phyloP scores from a whole-genome alignment of 148 eudicot genomes.

The Chenopodium berlandieri region DNA sequence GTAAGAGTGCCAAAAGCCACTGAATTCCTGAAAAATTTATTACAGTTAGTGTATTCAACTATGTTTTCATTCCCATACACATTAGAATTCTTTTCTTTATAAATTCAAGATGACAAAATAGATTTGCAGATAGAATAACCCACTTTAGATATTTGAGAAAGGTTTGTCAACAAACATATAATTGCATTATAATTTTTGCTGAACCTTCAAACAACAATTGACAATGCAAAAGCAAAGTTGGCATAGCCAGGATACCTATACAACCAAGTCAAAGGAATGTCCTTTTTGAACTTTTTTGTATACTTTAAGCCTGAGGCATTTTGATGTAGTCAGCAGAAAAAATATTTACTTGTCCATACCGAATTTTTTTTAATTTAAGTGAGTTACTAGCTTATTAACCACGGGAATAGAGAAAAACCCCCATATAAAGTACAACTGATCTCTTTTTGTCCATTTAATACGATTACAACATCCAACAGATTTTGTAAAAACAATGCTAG shows the following conservation, averaged over 20 bases:
- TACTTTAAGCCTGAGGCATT: no score
- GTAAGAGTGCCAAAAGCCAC: constrained; percentile 11
- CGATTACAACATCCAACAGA: background rate
- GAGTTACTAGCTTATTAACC: background rate
- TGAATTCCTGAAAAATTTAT: constrained; percentile 32
- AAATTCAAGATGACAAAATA: background rate
- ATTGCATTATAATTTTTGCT: background rate
- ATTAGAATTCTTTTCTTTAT: background rate
- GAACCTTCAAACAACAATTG: background rate
- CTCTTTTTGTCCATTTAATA: background rate
- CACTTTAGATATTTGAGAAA: background rate
- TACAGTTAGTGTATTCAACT: background rate
- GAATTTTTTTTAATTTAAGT: background rate
- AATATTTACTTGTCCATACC: background rate
- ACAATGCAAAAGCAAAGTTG: background rate
- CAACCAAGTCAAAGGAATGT: background rate
- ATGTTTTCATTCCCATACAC: background rate
- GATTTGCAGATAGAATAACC: background rate
- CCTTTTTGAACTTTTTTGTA: background rate
- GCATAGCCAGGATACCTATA: background rate
- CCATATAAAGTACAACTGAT: background rate
- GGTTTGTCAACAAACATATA: background rate
- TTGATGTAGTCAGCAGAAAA: background rate
- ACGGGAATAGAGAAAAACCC: background rate
- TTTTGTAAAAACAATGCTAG: background rate